Evolutionary conservation across 2,329 filamentous ascomycete species (phyloP), one percentile per base, ranked within the genome.

Genomic region (Phialophora verrucosa): DNA sequence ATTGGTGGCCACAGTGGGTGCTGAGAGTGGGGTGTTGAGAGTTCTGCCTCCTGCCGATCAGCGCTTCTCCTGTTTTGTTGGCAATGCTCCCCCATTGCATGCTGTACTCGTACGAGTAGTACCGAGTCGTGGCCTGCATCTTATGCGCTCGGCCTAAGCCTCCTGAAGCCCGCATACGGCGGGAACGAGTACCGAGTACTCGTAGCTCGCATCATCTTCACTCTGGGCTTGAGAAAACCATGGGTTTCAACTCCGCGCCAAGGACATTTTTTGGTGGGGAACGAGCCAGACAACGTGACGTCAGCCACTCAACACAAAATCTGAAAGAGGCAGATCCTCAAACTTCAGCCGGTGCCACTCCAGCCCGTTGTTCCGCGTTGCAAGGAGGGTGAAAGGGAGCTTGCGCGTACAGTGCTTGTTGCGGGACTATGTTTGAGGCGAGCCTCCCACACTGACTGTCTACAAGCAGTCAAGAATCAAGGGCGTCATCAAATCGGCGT

Each of bases 321-420:
- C 49, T 27, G 49, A 51, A 12, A 8, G 23, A 25, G 10, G 20
- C 17, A 44, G 38, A 44, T 44, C 38, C 38, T n/a, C 17, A n/a
- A 44, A 44, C 38, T 44, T 7, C 38, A 8, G n/a, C 38, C 38
- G 38, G 38, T 17, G 17, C 14, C 38, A 42, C 4, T 17, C 23
- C 35, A 38, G 4, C 38, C 38, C 38, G 38, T 7, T 42, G 38
- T 42, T n/a, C 38, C 38, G 38, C 5, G 14, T n/a, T 42, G 17
- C 38, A 42, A 6, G 38, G 14, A 42, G 35, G 7, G 10, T 11
- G 47, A 23, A 11, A 50, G 20, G 14, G 49, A 51, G 49, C 49
- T 51, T 51, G 49, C 49, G 49, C 49, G 49, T 51, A 12, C 49
- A 27, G 25, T 51, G 25, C 49, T 51, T 51, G 49, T 51, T 25